Evolutionary conservation across 441 rosid species (phyloP).

Genomic region (Populus tomentosa): DNA sequence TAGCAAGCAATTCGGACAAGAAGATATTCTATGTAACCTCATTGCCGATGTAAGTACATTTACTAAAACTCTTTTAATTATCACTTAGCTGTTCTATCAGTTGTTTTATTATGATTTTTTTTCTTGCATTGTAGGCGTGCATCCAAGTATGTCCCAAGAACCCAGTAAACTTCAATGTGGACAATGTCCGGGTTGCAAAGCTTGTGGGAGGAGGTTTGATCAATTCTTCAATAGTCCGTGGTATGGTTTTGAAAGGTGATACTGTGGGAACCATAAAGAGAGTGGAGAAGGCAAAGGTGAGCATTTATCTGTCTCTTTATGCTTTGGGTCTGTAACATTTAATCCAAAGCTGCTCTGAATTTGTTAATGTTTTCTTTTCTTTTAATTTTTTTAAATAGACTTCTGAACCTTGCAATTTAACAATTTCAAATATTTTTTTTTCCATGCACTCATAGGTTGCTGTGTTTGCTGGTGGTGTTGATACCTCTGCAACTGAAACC

Average conservation of each 20-base stretch:
- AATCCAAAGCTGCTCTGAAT: not conserved
- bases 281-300: conserved; percentile 87
- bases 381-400: not conserved
- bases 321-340: not conserved
- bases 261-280: conserved; percentile 80
- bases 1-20: conserved; percentile 97
- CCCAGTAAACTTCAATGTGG: conserved; percentile 89
- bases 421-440: not conserved
- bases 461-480: conserved; percentile 96
- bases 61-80: not conserved
- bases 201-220: conserved; percentile 92
- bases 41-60: conserved; percentile 67
- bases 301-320: conserved; percentile 2
- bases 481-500: conserved; percentile 92
- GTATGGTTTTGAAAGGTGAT: conserved; percentile 93
- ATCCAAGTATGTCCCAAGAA: conserved; percentile 97
- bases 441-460: conserved; percentile 55
- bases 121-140: conserved; percentile 60
- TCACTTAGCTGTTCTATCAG: conserved; percentile 7
- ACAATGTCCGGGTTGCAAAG: conserved; percentile 91
- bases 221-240: conserved; percentile 72
- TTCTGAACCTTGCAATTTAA: not conserved
- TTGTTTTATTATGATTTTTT: conserved; percentile 11
- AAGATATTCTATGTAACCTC: conserved; percentile 63
- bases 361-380: not conserved